Evolutionary conservation across 2,329 filamentous ascomycete genomes (phyloP).

Genomic region (Epichloe gansuensis): DNA sequence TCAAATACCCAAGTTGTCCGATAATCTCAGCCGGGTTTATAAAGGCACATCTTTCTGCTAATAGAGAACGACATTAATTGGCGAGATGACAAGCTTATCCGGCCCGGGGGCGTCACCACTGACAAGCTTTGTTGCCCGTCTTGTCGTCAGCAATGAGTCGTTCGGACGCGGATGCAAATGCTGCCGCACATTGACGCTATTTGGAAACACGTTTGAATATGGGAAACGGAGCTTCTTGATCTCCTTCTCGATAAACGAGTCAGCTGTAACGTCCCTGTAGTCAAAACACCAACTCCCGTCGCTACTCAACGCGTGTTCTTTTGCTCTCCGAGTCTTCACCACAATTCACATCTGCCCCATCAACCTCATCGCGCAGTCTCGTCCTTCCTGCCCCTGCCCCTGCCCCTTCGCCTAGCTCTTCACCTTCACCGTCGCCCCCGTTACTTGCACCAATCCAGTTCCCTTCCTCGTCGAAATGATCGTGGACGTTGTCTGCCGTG

Average conservation of each 20-base stretch:
- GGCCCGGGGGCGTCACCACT: no score
- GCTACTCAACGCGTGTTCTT: constrained; percentile 31
- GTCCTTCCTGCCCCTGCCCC: constrained; percentile 46
- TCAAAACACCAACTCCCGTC: no score
- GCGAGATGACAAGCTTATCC: no score
- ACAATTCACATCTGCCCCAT: constrained; percentile 32
- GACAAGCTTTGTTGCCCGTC: no score
- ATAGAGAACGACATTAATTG: background rate
- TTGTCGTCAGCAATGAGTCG: no score
- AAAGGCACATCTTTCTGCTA: constrained; percentile 34
- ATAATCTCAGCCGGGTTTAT: constrained; percentile 32
- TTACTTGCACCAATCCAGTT: constrained; percentile 52
- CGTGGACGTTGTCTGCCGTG: constrained; percentile 77
- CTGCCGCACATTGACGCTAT: no score
- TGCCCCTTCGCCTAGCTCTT: constrained; percentile 50
- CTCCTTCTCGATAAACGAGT: no score
- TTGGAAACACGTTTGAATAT: no score
- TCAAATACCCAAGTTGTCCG: constrained; percentile 23
- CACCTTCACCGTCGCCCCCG: constrained; percentile 23
- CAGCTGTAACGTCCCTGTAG: no score
- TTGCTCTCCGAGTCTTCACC: constrained; percentile 33
- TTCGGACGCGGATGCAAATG: no score
- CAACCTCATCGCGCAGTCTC: constrained; percentile 38
- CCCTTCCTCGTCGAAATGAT: constrained; percentile 70
- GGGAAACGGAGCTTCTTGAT: no score